Conservation (phyloP, 2,329 filamentous ascomycete genomes). For the Chaetomiaceae sp. region DNA sequence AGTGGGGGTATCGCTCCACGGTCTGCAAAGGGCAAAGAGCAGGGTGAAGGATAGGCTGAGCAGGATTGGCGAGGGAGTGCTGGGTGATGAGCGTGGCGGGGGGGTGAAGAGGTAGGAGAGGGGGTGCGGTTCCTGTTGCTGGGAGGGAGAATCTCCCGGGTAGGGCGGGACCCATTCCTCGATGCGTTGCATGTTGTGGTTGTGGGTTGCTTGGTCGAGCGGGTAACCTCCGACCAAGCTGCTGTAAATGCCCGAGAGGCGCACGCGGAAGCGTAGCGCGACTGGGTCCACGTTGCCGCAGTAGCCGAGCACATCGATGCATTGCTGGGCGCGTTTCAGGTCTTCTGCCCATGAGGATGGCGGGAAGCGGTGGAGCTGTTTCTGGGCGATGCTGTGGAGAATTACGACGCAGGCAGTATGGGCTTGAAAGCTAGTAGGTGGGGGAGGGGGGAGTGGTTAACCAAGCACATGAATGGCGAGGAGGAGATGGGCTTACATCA, state of each 20-base stretch:
- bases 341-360: slow-evolving; percentile 27
- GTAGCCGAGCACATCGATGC: slow-evolving; percentile 25
- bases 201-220: too few species aligned
- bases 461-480: not conserved
- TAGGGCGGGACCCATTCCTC: slow-evolving; percentile 15
- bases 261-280: slow-evolving; percentile 19
- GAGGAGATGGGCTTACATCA: slow-evolving; percentile 27
- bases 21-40: slow-evolving; percentile 19
- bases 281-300: slow-evolving; percentile 19
- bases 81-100: not conserved
- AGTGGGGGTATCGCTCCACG: slow-evolving; percentile 15
- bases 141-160: too few species aligned
- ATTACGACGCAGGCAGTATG: slow-evolving; percentile 31
- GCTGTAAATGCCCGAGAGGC: slow-evolving; percentile 18
- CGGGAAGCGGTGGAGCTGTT: slow-evolving; percentile 29
- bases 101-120: slow-evolving; percentile 16
- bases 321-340: slow-evolving; percentile 26
- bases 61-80: not conserved
- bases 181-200: slow-evolving; percentile 4
- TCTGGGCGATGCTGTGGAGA: slow-evolving; percentile 31
- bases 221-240: too few species aligned
- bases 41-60: slow-evolving; percentile 8
- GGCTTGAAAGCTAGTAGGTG: slow-evolving; percentile 28
- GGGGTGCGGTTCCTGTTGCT: not conserved
- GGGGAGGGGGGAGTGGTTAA: not conserved